These are phyloP conservation scores for Chlorella variabilis DNA, from an alignment of 163 green algal genomes.

Conservation along the genomic window DNA sequence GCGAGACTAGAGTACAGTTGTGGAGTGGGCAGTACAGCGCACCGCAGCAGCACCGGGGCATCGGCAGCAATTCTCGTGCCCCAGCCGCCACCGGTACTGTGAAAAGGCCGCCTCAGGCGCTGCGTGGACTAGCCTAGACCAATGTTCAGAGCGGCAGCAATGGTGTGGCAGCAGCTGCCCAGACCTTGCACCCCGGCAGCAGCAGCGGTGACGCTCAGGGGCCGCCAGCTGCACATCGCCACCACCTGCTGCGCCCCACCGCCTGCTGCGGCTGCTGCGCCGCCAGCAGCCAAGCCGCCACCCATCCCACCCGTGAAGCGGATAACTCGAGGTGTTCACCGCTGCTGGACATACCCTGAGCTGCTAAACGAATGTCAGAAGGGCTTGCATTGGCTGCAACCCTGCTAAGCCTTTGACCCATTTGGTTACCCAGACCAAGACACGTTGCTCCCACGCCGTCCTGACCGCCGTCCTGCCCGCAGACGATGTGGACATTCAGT, in stretches of 20 bases:
- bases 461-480: slow-evolving; percentile 20
- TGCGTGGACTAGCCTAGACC: no score
- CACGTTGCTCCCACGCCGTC: neutral
- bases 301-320: slow-evolving; percentile 27
- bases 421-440: no score
- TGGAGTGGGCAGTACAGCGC: no score
- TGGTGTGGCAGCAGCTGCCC: slow-evolving; percentile 8
- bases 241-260: neutral
- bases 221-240: neutral
- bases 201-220: neutral
- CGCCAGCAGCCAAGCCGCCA: neutral
- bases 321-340: slow-evolving; percentile 28
- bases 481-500: slow-evolving; percentile 91
- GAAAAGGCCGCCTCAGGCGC: no score
- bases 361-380: no score
- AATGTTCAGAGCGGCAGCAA: neutral
- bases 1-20: no score
- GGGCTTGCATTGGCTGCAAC: no score
- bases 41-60: no score
- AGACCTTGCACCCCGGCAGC: neutral
- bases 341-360: no score
- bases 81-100: no score
- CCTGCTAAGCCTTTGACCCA: no score
- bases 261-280: neutral
- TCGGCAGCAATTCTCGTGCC: no score